Base-by-base conservation (phyloP, 805 yeast genomes). In the Candida xyloterini region DNA sequence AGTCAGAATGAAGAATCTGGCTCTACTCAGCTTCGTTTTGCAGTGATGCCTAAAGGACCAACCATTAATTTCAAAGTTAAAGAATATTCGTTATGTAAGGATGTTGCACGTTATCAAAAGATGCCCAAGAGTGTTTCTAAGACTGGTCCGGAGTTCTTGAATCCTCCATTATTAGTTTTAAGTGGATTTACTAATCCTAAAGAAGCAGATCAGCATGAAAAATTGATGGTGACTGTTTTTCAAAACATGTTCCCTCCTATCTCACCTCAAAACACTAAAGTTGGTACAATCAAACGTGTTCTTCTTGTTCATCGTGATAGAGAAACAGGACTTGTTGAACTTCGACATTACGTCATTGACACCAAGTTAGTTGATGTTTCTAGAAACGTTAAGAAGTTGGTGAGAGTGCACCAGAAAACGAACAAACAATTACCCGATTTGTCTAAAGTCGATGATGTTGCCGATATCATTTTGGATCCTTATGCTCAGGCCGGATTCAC, bases 241-340 rank as follows among this genome's bases (percentile, higher is more conserved):
- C 99, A 93, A 65, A 89, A 88, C 66, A 79, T 93, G 78, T 87
- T 91, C 62, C 99, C 99, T 6, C 87, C 99, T 15, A 82, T 93
- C 50, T 83, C 88, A 43, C 97, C 96, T 3, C 87, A 87, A 49
- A 66, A 70, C 42, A 84, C 95, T 14, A 80, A 80, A 49, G 81
- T 93, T 24, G 67, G 70, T 32, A 68, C 84, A 1, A 89, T 93
- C 38, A 83, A 79, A 54, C 74, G 99, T 56, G 98, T 93, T 15
- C 67, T 93, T 53, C 74, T 93, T 76, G 66, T 93, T 40, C 82
- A 84, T 60, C 84, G 81, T 55, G 84, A 81, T 56, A 68, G 73
- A 22, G 79, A 76, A 42, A 77, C 87, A 2, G 90, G 84, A 6
- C 73, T 71, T 25, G 81, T 93, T 39, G 95, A 89, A 47, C 59